Evolutionary conservation across 177 flowering plant genomes (phyloP), one percentile per base, ranked within the genome.

Genomic region (Vitis hybrid): DNA sequence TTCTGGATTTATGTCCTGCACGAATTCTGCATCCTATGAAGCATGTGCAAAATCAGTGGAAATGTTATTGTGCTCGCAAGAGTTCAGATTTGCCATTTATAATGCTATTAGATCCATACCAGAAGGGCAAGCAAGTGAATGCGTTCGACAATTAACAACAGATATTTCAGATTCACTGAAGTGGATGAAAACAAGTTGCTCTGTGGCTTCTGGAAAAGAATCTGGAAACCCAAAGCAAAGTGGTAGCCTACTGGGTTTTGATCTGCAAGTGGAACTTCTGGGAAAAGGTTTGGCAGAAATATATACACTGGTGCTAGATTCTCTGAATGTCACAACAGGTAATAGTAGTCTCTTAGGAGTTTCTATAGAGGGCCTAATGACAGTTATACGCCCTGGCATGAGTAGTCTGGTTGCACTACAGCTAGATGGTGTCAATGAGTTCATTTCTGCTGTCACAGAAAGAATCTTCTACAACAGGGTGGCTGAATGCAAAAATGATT

Each of bases 71-170:
- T 80, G 84, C 64, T 84, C 92, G 60, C 86, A 76, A 66, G 84
- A 84, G 10, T 85, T 93, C 55, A 90, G 83, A 70, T 48, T 68
- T 75, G 83, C 89, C 1, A 70, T 95, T 72, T 74, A 73, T 66
- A 71, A 73, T 62, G 93, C 92, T 62, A 71, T 91, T 62, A 83
- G 78, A 58, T 75, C 88, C 18, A 83, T 89, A 77, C 98, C 99
- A 12, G 99, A 91, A 85, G 98, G 98, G 54, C 98, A 95, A 81
- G 91, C 77, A n/a, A 81, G 88, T 82, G 89, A 80, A 23, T 87
- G 78, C 62, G 75, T 95, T 73, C 74, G 54, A 57, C 80, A 78
- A 66, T 74, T 95, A 62, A 76, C 77, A 26, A 49, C 45, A 30
- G 99, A 95, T 79, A 62, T 93, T 32, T 80, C 79, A 52, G 89